Percentiles rank a stretch among this genome's conserved stretches.
Evolutionary conservation across 495 filamentous ascomycete species (phyloP).

Genomic region (Penicillium antarcticum): DNA sequence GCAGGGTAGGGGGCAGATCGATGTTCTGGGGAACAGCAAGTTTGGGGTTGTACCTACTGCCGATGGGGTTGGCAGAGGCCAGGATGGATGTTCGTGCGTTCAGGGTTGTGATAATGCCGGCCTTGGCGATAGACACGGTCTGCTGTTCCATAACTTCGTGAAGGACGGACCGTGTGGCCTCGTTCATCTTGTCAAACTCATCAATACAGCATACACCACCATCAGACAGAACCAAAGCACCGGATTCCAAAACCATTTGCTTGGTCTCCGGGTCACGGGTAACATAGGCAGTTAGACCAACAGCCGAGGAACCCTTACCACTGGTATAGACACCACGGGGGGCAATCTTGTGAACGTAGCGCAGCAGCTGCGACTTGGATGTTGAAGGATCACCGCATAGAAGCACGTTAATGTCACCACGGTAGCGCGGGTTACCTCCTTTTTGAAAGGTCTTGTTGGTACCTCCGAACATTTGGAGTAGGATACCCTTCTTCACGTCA

Average conservation of each 20-base stretch:
- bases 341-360: constrained; percentile 96
- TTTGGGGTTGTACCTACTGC: constrained; percentile 94
- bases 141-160: constrained; percentile 99
- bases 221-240: constrained; percentile 91
- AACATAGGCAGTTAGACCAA: constrained; percentile 97
- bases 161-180: constrained; percentile 89
- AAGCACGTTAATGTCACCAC: constrained; percentile 95
- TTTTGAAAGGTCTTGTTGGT: constrained; percentile 99
- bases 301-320: constrained; percentile 94
- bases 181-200: constrained; percentile 99
- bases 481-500: constrained; percentile 96
- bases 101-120: constrained; percentile 96
- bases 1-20: constrained; percentile 88
- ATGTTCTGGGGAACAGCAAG: constrained; percentile 97
- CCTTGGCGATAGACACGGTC: constrained; percentile 97
- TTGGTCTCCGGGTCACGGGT: constrained; percentile 93
- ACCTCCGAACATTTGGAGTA: constrained; percentile 93
- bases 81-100: constrained; percentile 93
- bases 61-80: constrained; percentile 96
- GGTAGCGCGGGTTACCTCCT: constrained; percentile 89
- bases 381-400: constrained; percentile 97
- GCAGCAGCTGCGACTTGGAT: constrained; percentile 87
- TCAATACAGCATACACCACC: constrained; percentile 98
- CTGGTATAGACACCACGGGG: constrained; percentile 96
- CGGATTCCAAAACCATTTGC: constrained; percentile 94